phyloP scores from a whole-genome alignment of 192 early-diverging fungal species.

The Powellomyces hirtus region DNA sequence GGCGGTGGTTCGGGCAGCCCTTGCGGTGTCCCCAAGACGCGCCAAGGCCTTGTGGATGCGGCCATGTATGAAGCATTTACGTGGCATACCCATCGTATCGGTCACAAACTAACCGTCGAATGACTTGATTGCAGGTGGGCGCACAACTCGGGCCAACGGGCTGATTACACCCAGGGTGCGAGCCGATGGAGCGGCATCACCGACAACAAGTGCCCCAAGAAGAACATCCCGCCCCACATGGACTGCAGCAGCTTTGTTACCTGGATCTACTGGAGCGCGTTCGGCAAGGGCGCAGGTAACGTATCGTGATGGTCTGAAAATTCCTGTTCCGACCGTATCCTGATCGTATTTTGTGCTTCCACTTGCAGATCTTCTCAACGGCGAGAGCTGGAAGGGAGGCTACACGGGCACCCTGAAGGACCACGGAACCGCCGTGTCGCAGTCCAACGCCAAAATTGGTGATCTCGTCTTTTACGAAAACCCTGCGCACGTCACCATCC shows the following conservation, averaged over 20 bases:
- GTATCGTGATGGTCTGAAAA: no score
- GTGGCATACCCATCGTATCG: no score
- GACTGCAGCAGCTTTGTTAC: slow-evolving; percentile 20
- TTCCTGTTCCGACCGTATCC: not conserved
- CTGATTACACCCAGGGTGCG: slow-evolving; percentile 8
- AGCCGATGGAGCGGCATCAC: slow-evolving; percentile 9
- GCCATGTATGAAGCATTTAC: no score
- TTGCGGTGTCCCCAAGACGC: slow-evolving; percentile 12
- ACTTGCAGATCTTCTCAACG: slow-evolving; percentile 15
- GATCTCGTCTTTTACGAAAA: slow-evolving; percentile 18
- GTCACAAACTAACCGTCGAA: no score
- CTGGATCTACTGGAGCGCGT: slow-evolving; percentile 22
- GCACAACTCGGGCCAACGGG: slow-evolving; percentile 8
- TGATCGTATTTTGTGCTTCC: no score
- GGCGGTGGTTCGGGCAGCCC: not conserved
- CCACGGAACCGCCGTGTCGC: slow-evolving; percentile 16
- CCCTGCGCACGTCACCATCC: slow-evolving; percentile 16
- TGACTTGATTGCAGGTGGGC: no score
- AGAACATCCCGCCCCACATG: not conserved
- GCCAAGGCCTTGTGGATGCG: slow-evolving; percentile 5
- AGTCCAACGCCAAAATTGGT: slow-evolving; percentile 1
- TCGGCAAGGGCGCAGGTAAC: slow-evolving; percentile 15
- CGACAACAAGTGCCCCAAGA: slow-evolving; percentile 5
- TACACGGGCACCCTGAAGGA: slow-evolving; percentile 22
- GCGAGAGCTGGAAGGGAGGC: slow-evolving; percentile 9